phyloP scores from a whole-genome alignment of 2,329 filamentous ascomycete species.

The Paraphoma chrysanthemicola region DNA sequence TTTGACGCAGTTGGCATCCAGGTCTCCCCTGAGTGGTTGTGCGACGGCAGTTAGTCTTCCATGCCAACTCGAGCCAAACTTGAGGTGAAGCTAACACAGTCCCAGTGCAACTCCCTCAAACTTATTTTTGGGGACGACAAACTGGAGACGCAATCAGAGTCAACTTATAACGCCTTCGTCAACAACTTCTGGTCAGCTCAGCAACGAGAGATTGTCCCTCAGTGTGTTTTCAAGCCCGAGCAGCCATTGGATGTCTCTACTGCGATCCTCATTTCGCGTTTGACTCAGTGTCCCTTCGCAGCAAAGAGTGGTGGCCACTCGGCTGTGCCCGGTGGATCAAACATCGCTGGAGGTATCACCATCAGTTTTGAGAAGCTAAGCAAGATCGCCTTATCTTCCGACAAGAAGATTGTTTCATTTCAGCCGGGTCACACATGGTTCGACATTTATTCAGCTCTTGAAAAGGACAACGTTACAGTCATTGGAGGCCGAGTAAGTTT shows the following conservation, averaged over 20 bases:
- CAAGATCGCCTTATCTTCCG: conserved; percentile 27
- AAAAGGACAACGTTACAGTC: conserved; percentile 27
- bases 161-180: conserved; percentile 26
- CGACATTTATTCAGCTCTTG: conserved; percentile 41
- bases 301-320: conserved; percentile 55
- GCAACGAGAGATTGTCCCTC: conserved; percentile 16
- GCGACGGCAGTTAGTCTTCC: conserved; percentile 23
- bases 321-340: conserved; percentile 49
- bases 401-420: conserved; percentile 35
- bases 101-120: conserved; percentile 27
- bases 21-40: conserved; percentile 11
- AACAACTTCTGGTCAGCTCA: conserved; percentile 21
- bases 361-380: conserved; percentile 49
- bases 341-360: conserved; percentile 52
- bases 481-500: conserved; percentile 37
- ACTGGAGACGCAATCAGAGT: conserved; percentile 15
- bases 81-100: not conserved
- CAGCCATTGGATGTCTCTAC: conserved; percentile 19
- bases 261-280: conserved; percentile 17
- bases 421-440: conserved; percentile 46
- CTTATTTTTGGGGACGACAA: conserved; percentile 21
- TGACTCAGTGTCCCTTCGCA: conserved; percentile 47
- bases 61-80: not conserved
- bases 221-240: conserved; percentile 23
- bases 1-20: conserved; percentile 4